Conservation (phyloP, 2,329 filamentous ascomycete genomes). For the Pleoardoris graminearum region DNA sequence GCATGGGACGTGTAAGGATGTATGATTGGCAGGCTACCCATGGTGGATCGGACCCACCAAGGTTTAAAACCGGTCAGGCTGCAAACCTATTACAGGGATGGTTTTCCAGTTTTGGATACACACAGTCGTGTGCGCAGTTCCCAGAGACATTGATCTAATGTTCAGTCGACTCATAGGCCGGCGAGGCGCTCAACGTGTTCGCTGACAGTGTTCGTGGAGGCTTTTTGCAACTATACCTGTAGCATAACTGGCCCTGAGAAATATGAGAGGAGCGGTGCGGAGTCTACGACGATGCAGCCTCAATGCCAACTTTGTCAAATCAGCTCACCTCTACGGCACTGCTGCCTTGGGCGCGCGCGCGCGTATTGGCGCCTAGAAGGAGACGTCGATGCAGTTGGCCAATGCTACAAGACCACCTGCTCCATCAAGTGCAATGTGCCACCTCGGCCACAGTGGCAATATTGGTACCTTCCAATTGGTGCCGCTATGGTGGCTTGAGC, state of each 20-base stretch:
- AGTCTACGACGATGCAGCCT: too few relatives aligned
- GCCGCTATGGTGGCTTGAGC: constrained; percentile 3
- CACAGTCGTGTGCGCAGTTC: not conserved
- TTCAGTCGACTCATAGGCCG: too few relatives aligned
- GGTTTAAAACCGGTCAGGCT: not conserved
- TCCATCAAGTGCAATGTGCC: not conserved
- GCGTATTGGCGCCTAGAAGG: too few relatives aligned
- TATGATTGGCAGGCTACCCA: not conserved
- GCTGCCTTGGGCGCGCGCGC: too few relatives aligned
- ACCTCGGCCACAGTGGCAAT: not conserved
- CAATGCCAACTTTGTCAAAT: too few relatives aligned
- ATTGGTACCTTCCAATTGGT: not conserved
- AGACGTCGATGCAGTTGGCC: too few relatives aligned
- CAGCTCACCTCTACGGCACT: too few relatives aligned
- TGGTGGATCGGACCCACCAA: constrained; percentile 1
- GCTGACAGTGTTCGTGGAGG: too few relatives aligned
- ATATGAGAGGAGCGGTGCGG: not conserved
- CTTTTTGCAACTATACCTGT: not conserved
- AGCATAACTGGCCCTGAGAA: not conserved
- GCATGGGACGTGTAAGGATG: constrained; percentile 1
- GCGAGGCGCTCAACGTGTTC: too few relatives aligned
- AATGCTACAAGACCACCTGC: too few relatives aligned
- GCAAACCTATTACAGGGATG: not conserved
- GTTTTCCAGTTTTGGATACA: not conserved
- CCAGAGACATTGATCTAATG: not conserved